Percentiles rank a stretch among this genome's conserved stretches.
These are phyloP conservation scores for Eruca vesicaria DNA, from an alignment of 441 rosid genomes.

Conservation along the genomic window DNA sequence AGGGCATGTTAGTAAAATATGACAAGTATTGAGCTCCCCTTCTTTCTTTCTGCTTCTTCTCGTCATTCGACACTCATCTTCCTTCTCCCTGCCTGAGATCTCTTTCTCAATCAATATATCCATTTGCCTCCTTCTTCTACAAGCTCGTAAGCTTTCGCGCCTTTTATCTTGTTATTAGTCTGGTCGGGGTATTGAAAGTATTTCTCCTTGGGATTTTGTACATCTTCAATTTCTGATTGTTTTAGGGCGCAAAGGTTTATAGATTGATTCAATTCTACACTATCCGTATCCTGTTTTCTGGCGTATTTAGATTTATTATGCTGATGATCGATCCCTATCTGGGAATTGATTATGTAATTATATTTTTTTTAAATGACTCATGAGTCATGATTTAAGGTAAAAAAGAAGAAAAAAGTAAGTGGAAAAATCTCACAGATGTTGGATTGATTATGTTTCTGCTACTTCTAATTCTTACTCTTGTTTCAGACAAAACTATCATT, in stretches of 20 bases:
- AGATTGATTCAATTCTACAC: neutral
- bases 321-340: conserved; percentile 16
- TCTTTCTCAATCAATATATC: neutral
- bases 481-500: neutral
- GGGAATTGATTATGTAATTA: neutral
- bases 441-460: neutral
- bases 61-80: neutral
- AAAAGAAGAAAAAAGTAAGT: neutral
- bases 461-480: neutral
- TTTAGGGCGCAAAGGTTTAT: neutral
- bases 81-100: conserved; percentile 2
- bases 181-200: neutral
- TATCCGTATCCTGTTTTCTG: no score
- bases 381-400: neutral
- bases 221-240: neutral
- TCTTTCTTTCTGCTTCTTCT: neutral
- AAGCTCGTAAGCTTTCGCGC: conserved; percentile 29
- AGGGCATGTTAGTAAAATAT: conserved; percentile 17
- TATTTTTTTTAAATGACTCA: neutral
- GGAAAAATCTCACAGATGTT: neutral
- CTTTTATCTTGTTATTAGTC: neutral
- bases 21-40: neutral
- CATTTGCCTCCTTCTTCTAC: neutral
- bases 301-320: neutral
- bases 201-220: conserved; percentile 9